Evolutionary conservation across 306 rosid species (phyloP).

Genomic region (Alnus glutinosa): DNA sequence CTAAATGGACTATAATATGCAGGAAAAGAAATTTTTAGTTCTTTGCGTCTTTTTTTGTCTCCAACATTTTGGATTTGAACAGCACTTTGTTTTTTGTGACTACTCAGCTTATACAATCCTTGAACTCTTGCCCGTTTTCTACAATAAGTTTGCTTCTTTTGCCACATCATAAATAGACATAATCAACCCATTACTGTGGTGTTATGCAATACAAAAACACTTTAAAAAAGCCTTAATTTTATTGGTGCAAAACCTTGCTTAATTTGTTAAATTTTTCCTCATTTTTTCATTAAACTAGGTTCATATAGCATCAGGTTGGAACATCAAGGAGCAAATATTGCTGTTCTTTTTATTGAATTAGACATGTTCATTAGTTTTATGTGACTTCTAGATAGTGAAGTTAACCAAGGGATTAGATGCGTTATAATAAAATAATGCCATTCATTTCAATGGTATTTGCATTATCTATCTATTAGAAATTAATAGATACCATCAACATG

Average conservation of each 20-base stretch:
- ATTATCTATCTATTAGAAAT: not conserved
- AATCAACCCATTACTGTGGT: not conserved
- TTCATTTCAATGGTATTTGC: not conserved
- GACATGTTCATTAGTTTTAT: constrained; percentile 4
- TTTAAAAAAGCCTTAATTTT: not conserved
- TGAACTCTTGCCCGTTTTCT: not conserved
- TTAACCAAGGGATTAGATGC: not conserved
- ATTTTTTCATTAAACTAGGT: not conserved
- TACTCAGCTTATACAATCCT: not conserved
- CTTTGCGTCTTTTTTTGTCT: not conserved
- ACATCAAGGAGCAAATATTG: not conserved
- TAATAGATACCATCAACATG: not conserved
- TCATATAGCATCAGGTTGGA: not conserved
- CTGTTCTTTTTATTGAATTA: not conserved
- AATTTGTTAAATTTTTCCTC: not conserved
- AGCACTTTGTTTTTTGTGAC: constrained; percentile 3
- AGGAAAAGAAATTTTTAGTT: not conserved
- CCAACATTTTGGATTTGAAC: constrained; percentile 11
- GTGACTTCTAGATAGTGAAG: not conserved
- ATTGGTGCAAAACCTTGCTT: not conserved
- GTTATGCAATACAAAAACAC: not conserved
- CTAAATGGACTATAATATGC: not conserved
- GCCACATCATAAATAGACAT: not conserved
- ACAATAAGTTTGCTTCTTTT: constrained; percentile 10
- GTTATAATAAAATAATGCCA: not conserved